Evolutionary conservation across 1,139 yeast genomes (phyloP).

Genomic region (Spathaspora sp.): DNA sequence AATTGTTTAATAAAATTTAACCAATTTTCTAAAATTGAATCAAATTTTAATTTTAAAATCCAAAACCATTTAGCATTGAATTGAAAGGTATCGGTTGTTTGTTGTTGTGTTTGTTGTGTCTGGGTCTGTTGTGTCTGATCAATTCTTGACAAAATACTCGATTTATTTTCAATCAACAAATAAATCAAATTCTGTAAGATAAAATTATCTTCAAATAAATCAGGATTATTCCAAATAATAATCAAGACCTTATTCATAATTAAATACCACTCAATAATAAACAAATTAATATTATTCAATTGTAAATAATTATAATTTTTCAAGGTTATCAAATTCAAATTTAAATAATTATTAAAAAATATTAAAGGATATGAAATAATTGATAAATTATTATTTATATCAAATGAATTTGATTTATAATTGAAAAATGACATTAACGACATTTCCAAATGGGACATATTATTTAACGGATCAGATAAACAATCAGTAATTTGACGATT

Average conservation of each 20-base stretch:
- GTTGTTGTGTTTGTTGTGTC: neutral
- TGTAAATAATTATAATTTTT: constrained; percentile 17
- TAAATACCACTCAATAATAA: constrained; percentile 42
- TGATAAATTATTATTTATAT: constrained; percentile 42
- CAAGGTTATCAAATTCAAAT: constrained; percentile 17
- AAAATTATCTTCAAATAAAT: constrained; percentile 24
- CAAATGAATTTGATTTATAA: constrained; percentile 19
- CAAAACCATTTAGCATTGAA: constrained; percentile 29
- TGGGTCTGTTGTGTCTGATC: neutral
- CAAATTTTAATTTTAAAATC: constrained; percentile 24
- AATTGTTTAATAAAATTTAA: constrained; percentile 17
- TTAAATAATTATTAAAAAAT: constrained; percentile 20
- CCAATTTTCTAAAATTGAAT: constrained; percentile 29
- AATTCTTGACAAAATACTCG: constrained; percentile 8
- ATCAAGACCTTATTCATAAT: constrained; percentile 33
- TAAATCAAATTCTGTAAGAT: constrained; percentile 30
- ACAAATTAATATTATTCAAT: constrained; percentile 18
- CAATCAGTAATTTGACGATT: constrained; percentile 10
- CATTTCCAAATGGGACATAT: constrained; percentile 12
- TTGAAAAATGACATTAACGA: constrained; percentile 22
- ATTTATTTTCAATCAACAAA: constrained; percentile 19
- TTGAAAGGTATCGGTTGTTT: constrained; percentile 18
- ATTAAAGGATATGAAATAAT: constrained; percentile 47
- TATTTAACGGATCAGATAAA: constrained; percentile 13
- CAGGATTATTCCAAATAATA: constrained; percentile 21